Evolutionary conservation across 306 rosid genomes (phyloP).

Genomic region (Fagus sylvatica): DNA sequence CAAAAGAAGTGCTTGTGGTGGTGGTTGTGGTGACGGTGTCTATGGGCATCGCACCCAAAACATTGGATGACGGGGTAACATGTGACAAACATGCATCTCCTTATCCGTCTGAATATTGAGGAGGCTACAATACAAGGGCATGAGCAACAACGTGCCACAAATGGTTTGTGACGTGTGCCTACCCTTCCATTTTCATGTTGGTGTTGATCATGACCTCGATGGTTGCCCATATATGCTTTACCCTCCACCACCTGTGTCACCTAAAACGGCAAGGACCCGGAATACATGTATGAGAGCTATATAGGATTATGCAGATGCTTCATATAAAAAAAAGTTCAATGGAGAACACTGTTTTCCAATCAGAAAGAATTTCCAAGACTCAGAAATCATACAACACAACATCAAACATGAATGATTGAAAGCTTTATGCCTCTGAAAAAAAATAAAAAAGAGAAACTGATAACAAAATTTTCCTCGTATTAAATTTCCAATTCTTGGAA

Average conservation of each 20-base stretch:
- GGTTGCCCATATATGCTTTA: slow-evolving; percentile 35
- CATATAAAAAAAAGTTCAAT: too few species aligned
- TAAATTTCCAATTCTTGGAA: too few species aligned
- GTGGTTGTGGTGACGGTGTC: slow-evolving; percentile 46
- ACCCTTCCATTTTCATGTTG: slow-evolving; percentile 16
- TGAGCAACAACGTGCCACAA: slow-evolving; percentile 21
- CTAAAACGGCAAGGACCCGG: slow-evolving; percentile 19
- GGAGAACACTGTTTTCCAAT: too few species aligned
- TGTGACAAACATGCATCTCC: slow-evolving; percentile 64
- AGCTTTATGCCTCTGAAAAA: background rate
- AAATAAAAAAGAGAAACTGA: background rate
- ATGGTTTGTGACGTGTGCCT: slow-evolving; percentile 10
- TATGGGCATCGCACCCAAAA: slow-evolving; percentile 55
- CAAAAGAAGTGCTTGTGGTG: slow-evolving; percentile 48
- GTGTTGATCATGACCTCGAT: slow-evolving; percentile 14
- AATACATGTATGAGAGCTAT: background rate
- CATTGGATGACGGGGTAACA: slow-evolving; percentile 67
- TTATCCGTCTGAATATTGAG: slow-evolving; percentile 49
- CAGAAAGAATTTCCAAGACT: too few species aligned
- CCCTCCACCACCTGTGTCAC: slow-evolving; percentile 11
- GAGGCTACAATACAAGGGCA: slow-evolving; percentile 41
- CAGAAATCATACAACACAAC: background rate
- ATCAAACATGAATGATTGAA: background rate
- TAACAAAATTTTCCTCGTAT: too few species aligned
- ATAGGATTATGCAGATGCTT: background rate